Base-by-base conservation (phyloP, 352 stramenopile species). In the Phytophthora kernoviae region DNA sequence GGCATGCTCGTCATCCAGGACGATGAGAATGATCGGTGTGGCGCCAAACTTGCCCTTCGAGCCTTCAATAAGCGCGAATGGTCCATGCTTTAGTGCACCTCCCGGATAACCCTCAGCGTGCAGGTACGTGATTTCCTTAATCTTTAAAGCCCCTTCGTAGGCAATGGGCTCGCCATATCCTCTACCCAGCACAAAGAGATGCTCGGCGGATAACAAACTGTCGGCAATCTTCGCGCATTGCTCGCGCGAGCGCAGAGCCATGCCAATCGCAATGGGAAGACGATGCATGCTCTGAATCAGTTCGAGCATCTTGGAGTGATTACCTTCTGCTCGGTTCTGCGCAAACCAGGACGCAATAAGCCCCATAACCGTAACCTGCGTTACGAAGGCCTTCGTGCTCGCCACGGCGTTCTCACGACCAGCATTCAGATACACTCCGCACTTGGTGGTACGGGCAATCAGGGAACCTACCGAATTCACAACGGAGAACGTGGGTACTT, bases 111-210 rank as follows among this genome's bases (percentile, higher is more conserved):
- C 97, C 63, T 99, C 97, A 24, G 97, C 97, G 65, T 99, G 97
- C 36, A 99, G 70, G 65, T 99, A 99, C 53, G 93, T 98, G 76
- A 99, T 98, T 82, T 99, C 97, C 78, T 99, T 99, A 54, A 99
- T 98, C 79, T 99, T 99, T 17, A 99, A 74, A 17, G 97, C 97
- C 33, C 97, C 97, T 84, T 99, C 96, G 61, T 96, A 93, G 15
- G 97, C 97, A 47, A 98, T 97, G 5, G 96, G 94, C 67, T 98
- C 92, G 44, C 81, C 92, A 58, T 96, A 98, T 45, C 91, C 94
- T 60, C 97, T 96, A 22, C 96, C 96, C 9, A 99, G 71, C 40
- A 99, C 88, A 71, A 99, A 99, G 15, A 97, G 78, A 68, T 98
- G 94, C 60, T 98, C 90, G 54, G 96, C 97, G 20, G 85, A 62